Base-by-base conservation (phyloP, 1,139 yeast genomes). In the Lodderomyces orthopsilosis region DNA sequence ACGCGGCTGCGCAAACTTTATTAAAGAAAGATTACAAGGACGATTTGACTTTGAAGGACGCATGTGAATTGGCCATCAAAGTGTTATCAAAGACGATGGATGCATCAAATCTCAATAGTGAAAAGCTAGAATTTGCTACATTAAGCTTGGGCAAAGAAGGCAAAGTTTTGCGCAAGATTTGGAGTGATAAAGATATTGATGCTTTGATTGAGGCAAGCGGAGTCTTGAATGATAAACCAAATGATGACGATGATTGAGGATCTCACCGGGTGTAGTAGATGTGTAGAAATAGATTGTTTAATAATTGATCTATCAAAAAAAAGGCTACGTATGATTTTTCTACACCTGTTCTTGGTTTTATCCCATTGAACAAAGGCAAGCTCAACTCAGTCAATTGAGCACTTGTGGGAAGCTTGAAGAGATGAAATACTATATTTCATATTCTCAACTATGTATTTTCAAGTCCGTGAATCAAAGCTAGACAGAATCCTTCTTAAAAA, bases 61-160 rank as follows among this genome's bases (percentile, higher is more conserved):
- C 96, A 3, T 79, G 89, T 49, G 89, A 84, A 53, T 73, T 93
- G 61, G 98, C 98, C 6, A 75, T 93, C 59, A 90, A 90, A 68
- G 95, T 94, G 35, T 77, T 94, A 52, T 83, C 94, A 43, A 94
- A 94, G 71, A 94, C 98, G 10, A 90, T 94, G 77, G 99, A 94
- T 65, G 77, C 88, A 44, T 81, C 95, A 37, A 82, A 88, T 44
- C 74, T 94, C 59, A 86, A 51, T 51, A 59, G 44, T 42, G 55
- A 51, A 19, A 90, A 90, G 68, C 75, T 91, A 52, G 98, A 91
- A 67, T 85, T 91, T 62, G 90, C 97, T 33, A 89, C 96, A 2
- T 63, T 69, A 51, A 60, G 66, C 44, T 77, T 88, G 46, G 75
- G 79, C 27, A 75, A 79, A 22, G 68, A 73, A 53, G 85, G 81